These are phyloP conservation scores for Candida mesenterica DNA, from an alignment of 1,139 yeast species.

Conservation along the genomic window DNA sequence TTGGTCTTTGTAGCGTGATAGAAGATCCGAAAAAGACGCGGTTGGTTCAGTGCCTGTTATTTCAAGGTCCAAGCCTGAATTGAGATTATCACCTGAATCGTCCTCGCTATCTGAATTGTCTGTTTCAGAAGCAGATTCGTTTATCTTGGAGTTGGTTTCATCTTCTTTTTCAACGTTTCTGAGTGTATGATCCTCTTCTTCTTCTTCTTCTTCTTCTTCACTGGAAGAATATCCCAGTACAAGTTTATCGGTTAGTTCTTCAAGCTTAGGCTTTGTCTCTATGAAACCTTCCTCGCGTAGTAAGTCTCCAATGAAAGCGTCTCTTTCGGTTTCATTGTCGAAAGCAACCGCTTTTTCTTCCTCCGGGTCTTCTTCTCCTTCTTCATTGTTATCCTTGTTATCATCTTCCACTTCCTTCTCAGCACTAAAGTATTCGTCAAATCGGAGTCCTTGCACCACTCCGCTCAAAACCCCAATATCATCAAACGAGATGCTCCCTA, in stretches of 20 bases:
- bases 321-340: constrained; percentile 11
- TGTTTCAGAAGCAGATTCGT: constrained; percentile 3
- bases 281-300: constrained; percentile 21
- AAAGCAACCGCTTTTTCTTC: constrained; percentile 7
- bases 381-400: constrained; percentile 6
- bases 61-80: constrained; percentile 19
- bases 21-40: constrained; percentile 13
- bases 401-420: constrained; percentile 5
- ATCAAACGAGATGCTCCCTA: constrained; percentile 27
- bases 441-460: constrained; percentile 2
- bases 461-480: constrained; percentile 15
- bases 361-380: constrained; percentile 9
- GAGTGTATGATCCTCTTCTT: constrained; percentile 9
- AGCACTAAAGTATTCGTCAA: constrained; percentile 2
- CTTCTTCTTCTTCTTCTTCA: constrained; percentile 10
- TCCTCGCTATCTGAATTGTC: too few species aligned
- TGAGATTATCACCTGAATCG: too few species aligned
- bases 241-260: background rate
- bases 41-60: constrained; percentile 14
- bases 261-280: constrained; percentile 4
- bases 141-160: background rate
- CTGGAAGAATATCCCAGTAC: constrained; percentile 9
- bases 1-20: constrained; percentile 21
- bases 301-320: constrained; percentile 17
- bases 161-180: constrained; percentile 6